Base-by-base conservation (phyloP, 2,329 filamentous ascomycete species). In the Cryphonectria carpinicola region DNA sequence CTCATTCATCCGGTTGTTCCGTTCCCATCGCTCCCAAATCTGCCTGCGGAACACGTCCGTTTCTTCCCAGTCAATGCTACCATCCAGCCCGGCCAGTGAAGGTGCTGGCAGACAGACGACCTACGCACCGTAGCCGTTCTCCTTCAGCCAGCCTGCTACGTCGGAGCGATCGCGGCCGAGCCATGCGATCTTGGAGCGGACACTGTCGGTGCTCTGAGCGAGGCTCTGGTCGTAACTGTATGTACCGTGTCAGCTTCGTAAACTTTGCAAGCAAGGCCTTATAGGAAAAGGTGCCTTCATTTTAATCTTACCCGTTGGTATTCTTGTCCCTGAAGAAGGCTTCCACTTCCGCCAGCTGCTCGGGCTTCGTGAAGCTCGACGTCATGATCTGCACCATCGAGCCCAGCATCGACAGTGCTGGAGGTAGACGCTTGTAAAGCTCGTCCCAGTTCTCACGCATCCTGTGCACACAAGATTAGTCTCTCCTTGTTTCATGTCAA, bases 381-480 rank as follows among this genome's bases (percentile, higher is more conserved):
- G 93, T 95, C 76, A 91, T 92, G 76, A 97, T 93, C 70, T 90
- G 89, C 4, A 98, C 93, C 76, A 98, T 91, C 61, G 88, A 90
- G 74, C 94, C 92, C 63, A 98, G 86, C 88, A 98, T 95, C 52
- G 92, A 91, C 75, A 97, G 87, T 25, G 90, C 91, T n/a, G 95
- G 93, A 39, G 94, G 95, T 62, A 97, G 88, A 77, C 93, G 91
- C 85, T 92, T 90, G 79, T 89, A 88, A 60, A 98, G 85, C 46
- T 89, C 86, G n/a, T 93, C 92, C 94, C 95, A 98, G 82, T 97
- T 96, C 75, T 90, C 86, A 79, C 90, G 92, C 84, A 97, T 86
- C 66, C 66, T 68, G 35, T 68, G 35, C 52, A 13, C 22, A n/a
- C 4, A 66, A 28, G 5, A 13, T 54, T 43, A 68, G 46, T 28